A percentile compares a stretch with the other conserved stretches of the same genome.
phyloP scores from a whole-genome alignment of 768 basidiomycete species.

The Astraeus odoratus region DNA sequence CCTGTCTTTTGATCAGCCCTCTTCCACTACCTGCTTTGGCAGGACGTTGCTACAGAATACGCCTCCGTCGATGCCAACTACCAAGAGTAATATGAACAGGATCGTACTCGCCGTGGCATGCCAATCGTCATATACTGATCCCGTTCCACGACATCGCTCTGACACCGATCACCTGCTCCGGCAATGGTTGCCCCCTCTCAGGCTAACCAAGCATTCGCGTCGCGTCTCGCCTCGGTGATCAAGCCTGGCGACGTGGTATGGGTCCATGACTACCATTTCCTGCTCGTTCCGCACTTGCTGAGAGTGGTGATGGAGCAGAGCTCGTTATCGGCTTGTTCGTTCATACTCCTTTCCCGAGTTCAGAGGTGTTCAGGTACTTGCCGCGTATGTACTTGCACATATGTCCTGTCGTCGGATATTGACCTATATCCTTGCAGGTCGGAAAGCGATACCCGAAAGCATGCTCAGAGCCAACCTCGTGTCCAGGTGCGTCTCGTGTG shows the following conservation, averaged over 20 bases:
- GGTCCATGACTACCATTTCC: conserved; percentile 94
- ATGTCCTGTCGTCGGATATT: not conserved
- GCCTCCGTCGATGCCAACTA: conserved; percentile 82
- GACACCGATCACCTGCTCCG: conserved; percentile 48
- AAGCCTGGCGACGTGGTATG: conserved; percentile 87
- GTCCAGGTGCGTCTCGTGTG: conserved; percentile 50
- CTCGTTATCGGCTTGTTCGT: conserved; percentile 83
- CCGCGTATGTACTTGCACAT: conserved; percentile 55
- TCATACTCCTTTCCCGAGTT: conserved; percentile 96
- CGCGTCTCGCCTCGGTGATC: conserved; percentile 67
- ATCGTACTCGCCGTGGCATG: conserved; percentile 1
- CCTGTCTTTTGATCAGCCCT: conserved; percentile 45
- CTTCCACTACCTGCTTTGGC: conserved; percentile 98
- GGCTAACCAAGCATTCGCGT: conserved; percentile 81
- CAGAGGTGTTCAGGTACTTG: conserved; percentile 91
- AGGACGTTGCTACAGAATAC: conserved; percentile 88
- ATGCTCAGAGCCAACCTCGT: conserved; percentile 97
- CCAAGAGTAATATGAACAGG: conserved; percentile 27
- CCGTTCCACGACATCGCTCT: not conserved
- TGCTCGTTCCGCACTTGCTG: conserved; percentile 82
- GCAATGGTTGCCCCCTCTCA: conserved; percentile 16
- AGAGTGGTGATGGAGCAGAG: conserved; percentile 48
- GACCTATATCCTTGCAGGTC: conserved; percentile 33
- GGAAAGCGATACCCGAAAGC: conserved; percentile 92
- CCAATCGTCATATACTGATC: not conserved